Evolutionary conservation across 1,139 yeast species (phyloP).

Genomic region (Debaryomyces psychrophilus): DNA sequence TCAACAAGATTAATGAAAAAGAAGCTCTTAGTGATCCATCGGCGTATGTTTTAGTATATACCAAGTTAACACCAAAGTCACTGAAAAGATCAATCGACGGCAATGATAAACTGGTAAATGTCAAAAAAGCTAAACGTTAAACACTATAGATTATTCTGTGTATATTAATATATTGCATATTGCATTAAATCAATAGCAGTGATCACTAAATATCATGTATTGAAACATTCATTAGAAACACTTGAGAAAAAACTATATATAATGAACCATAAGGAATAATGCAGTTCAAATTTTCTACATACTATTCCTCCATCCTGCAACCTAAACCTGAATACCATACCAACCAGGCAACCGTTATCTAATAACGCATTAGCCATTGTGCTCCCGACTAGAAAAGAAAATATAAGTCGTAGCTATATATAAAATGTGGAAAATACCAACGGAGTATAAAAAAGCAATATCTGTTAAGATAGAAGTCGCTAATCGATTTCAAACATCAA

Average conservation of each 20-base stretch:
- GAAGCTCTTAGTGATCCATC: slow-evolving; percentile 80
- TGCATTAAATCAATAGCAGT: background rate
- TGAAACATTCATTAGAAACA: slow-evolving; percentile 3
- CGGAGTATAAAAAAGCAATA: slow-evolving; percentile 11
- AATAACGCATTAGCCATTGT: background rate
- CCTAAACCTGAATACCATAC: slow-evolving; percentile 9
- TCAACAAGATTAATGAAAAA: slow-evolving; percentile 70
- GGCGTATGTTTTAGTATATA: slow-evolving; percentile 86
- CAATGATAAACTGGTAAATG: slow-evolving; percentile 3
- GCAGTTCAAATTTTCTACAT: slow-evolving; percentile 4
- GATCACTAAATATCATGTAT: slow-evolving; percentile 1
- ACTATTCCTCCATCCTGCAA: slow-evolving; percentile 3
- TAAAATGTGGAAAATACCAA: background rate
- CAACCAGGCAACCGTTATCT: slow-evolving; percentile 5
- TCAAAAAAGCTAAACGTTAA: slow-evolving; percentile 5
- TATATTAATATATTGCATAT: slow-evolving; percentile 9
- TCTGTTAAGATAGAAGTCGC: slow-evolving; percentile 6
- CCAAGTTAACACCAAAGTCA: slow-evolving; percentile 58
- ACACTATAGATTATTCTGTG: slow-evolving; percentile 8
- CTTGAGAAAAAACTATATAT: slow-evolving; percentile 7
- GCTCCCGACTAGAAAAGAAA: slow-evolving; percentile 7
- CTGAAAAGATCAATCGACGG: slow-evolving; percentile 12
- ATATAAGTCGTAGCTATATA: slow-evolving; percentile 10
- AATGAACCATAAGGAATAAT: slow-evolving; percentile 8
- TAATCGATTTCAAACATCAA: slow-evolving; percentile 24